phyloP scores from a whole-genome alignment of 1,139 yeast species.

The Yamadazyma siamensis region DNA sequence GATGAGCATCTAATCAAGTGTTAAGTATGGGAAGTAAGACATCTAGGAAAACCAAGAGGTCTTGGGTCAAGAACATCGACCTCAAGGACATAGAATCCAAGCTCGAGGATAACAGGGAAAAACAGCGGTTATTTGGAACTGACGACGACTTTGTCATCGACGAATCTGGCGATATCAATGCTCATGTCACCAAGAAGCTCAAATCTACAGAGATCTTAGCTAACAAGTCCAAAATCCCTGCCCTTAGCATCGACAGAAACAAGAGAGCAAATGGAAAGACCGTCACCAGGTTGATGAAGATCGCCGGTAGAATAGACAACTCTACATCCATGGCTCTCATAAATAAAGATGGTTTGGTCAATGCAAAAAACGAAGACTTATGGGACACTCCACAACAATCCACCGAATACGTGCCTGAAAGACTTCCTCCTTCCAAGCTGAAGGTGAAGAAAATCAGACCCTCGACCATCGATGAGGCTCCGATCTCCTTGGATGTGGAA shows the following conservation, averaged over 20 bases:
- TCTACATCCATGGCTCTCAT: conserved; percentile 51
- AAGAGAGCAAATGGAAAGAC: conserved; percentile 56
- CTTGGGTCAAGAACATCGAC: conserved; percentile 96
- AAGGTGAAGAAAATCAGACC: conserved; percentile 10
- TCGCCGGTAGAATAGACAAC: conserved; percentile 79
- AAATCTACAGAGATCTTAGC: conserved; percentile 75
- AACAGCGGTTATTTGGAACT: conserved; percentile 61
- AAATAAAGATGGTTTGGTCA: conserved; percentile 61
- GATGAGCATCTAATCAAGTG: too few species aligned
- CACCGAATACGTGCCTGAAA: conserved; percentile 31
- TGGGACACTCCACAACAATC: conserved; percentile 51
- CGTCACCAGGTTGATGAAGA: conserved; percentile 63
- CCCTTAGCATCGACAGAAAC: conserved; percentile 34
- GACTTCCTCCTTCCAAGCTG: conserved; percentile 6
- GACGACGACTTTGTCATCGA: conserved; percentile 67
- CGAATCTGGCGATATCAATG: conserved; percentile 23
- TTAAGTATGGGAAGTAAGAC: conserved; percentile 11
- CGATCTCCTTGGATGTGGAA: conserved; percentile 11
- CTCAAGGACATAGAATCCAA: conserved; percentile 72
- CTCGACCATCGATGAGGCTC: conserved; percentile 20
- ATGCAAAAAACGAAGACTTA: conserved; percentile 53
- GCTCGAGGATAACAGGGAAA: conserved; percentile 66
- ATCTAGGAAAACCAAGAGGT: conserved; percentile 87
- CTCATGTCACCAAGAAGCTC: conserved; percentile 30
- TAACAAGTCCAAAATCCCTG: conserved; percentile 76